Conservation (phyloP, 768 basidiomycete species). For the Gymnopilus junonius region DNA sequence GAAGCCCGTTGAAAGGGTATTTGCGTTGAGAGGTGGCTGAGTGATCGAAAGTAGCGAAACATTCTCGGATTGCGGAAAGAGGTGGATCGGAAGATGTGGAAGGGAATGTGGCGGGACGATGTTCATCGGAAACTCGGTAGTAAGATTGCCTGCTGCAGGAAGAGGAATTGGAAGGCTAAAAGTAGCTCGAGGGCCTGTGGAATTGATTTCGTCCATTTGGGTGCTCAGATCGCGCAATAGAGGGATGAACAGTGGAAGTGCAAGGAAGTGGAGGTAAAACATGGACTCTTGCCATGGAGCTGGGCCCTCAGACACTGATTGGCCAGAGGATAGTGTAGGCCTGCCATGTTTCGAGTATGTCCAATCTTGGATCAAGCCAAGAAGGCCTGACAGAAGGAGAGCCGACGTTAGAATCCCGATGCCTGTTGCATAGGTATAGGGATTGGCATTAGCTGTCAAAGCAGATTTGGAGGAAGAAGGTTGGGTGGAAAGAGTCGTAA, state of each 20-base stretch:
- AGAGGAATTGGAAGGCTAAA: conserved; percentile 30
- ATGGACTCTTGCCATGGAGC: conserved; percentile 84
- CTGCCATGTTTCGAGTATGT: conserved; percentile 58
- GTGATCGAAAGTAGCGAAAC: conserved; percentile 30
- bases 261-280: conserved; percentile 88
- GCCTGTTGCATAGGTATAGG: conserved; percentile 64
- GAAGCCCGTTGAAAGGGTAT: neutral
- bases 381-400: conserved; percentile 76
- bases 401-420: conserved; percentile 77
- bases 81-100: conserved; percentile 24
- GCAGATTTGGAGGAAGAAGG: conserved; percentile 30
- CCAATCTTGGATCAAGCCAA: conserved; percentile 86
- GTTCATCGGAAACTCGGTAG: conserved; percentile 31
- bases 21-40: conserved; percentile 9
- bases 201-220: conserved; percentile 50
- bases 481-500: conserved; percentile 83
- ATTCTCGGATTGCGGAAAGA: conserved; percentile 21
- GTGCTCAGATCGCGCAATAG: conserved; percentile 53
- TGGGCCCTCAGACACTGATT: conserved; percentile 13
- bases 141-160: conserved; percentile 20
- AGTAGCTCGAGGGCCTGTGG: conserved; percentile 39
- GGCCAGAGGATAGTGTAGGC: conserved; percentile 20
- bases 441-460: conserved; percentile 19
- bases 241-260: conserved; percentile 76
- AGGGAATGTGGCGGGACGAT: conserved; percentile 38